A percentile compares a stretch with the other conserved stretches of the same genome.
phyloP scores from a whole-genome alignment of 129 eudicot species.

The Dittrichia graveolens region DNA sequence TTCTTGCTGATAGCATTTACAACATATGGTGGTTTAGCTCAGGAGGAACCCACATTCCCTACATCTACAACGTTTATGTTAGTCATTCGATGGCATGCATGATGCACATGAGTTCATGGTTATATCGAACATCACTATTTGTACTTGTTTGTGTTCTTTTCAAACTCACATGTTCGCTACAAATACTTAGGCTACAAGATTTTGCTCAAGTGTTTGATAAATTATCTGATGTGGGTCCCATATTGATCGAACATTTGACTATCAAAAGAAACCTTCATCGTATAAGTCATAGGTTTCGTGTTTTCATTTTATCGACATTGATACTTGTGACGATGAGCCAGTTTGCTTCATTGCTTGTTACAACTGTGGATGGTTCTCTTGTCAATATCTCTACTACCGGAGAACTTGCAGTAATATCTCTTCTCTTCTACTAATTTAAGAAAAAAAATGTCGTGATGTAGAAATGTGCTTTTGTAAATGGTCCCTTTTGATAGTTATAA shows the following conservation, averaged over 20 bases:
- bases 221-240: slow-evolving; percentile 59
- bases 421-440: slow-evolving; percentile 1
- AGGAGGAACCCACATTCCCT: slow-evolving; percentile 58
- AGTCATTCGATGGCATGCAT: slow-evolving; percentile 54
- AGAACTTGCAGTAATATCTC: slow-evolving; percentile 65
- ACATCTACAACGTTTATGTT: slow-evolving; percentile 45
- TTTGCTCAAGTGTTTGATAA: slow-evolving; percentile 71
- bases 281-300: slow-evolving; percentile 84
- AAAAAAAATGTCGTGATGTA: no score
- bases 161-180: slow-evolving; percentile 67
- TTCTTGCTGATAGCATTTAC: slow-evolving; percentile 50
- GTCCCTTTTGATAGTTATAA: no score
- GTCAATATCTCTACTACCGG: slow-evolving; percentile 61
- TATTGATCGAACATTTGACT: slow-evolving; percentile 63
- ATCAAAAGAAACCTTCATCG: slow-evolving; percentile 67
- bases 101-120: slow-evolving; percentile 56
- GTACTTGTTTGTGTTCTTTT: slow-evolving; percentile 74
- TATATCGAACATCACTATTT: slow-evolving; percentile 67
- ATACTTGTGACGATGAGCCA: slow-evolving; percentile 72
- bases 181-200: slow-evolving; percentile 75
- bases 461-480: no score
- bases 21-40: slow-evolving; percentile 84
- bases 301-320: slow-evolving; percentile 53
- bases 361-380: slow-evolving; percentile 47
- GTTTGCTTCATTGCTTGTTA: slow-evolving; percentile 67